Percentiles rank a stretch among this genome's conserved stretches.
Evolutionary conservation across 78 protist genomes (phyloP).

Genomic region (Andalucia godoyi): DNA sequence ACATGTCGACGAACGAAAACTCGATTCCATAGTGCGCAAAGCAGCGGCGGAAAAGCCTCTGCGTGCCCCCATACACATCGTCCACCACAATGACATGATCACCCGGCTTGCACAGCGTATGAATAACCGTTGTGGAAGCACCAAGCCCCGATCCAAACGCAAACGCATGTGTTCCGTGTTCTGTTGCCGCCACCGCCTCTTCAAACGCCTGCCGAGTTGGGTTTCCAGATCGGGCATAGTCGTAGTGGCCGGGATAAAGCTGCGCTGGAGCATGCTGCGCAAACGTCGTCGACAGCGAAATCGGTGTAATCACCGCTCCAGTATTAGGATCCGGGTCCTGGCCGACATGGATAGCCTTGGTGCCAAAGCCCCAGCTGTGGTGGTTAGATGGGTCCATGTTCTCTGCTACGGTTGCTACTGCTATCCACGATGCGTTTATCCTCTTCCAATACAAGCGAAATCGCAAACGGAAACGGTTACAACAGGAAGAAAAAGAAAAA

Average conservation of each 20-base stretch:
- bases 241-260: slow-evolving; percentile 50
- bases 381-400: neutral
- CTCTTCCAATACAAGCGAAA: neutral
- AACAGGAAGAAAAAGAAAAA: neutral
- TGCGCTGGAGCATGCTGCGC: slow-evolving; percentile 11
- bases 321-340: slow-evolving; percentile 59
- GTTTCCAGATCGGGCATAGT: slow-evolving; percentile 87
- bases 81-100: slow-evolving; percentile 73
- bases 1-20: slow-evolving; percentile 56
- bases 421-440: no score
- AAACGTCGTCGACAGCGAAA: slow-evolving; percentile 20
- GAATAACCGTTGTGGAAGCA: slow-evolving; percentile 42
- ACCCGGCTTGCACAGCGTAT: slow-evolving; percentile 44
- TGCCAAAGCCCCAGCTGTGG: neutral
- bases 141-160: slow-evolving; percentile 66
- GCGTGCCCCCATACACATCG: slow-evolving; percentile 82
- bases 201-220: slow-evolving; percentile 87
- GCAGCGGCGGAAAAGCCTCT: slow-evolving; percentile 35
- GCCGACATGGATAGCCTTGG: slow-evolving; percentile 75
- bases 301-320: slow-evolving; percentile 55
- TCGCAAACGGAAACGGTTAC: neutral
- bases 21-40: slow-evolving; percentile 29
- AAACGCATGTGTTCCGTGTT: slow-evolving; percentile 43
- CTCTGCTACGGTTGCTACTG: no score
- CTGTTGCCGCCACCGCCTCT: slow-evolving; percentile 62